A percentile compares a stretch with the other conserved stretches of the same genome.
Conservation (phyloP, 768 basidiomycete species). For the Scleroderma bovista region DNA sequence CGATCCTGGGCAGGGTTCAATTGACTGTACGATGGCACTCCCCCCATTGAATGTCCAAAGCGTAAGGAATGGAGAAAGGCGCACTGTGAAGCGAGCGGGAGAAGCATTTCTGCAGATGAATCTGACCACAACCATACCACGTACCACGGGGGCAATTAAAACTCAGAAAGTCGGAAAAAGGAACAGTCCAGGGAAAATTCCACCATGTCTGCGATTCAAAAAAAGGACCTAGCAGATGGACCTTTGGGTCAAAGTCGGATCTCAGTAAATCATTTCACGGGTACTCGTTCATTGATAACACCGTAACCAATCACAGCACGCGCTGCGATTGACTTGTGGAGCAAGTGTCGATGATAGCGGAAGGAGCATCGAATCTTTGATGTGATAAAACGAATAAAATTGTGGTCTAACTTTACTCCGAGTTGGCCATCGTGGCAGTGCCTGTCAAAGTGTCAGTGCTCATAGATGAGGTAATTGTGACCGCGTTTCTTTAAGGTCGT, state of each 20-base stretch:
- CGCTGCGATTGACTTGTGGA: neutral
- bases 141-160: neutral
- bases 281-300: too few relatives aligned
- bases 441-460: constrained; percentile 1
- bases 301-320: neutral
- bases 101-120: too few relatives aligned
- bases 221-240: neutral
- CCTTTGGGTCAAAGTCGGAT: neutral
- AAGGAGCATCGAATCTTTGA: neutral
- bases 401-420: neutral
- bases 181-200: neutral
- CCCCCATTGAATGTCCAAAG: too few relatives aligned
- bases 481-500: neutral
- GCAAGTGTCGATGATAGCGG: neutral
- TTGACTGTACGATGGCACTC: too few relatives aligned
- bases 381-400: neutral
- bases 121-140: neutral
- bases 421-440: neutral
- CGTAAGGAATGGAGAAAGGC: too few relatives aligned
- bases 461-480: constrained; percentile 1
- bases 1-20: too few relatives aligned
- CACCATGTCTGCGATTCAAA: constrained; percentile 2
- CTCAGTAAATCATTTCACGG: neutral
- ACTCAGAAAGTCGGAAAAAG: neutral
- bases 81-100: too few relatives aligned